Evolutionary conservation across 139 green algal genomes (phyloP).

Genomic region (Penium margaritaceum): DNA sequence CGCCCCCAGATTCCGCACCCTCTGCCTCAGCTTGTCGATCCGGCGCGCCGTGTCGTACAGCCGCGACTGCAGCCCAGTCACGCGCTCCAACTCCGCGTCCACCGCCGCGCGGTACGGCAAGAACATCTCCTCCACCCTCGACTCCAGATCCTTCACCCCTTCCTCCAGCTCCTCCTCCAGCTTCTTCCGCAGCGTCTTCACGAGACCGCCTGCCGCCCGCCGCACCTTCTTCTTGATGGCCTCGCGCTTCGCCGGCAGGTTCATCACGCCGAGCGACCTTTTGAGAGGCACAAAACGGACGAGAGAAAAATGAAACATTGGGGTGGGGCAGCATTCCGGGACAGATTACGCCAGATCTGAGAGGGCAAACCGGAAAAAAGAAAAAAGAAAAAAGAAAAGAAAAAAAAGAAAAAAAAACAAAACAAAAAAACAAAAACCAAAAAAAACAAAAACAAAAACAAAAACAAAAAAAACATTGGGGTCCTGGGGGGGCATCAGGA

Average conservation of each 20-base stretch:
- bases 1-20: background rate
- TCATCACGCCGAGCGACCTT: conserved; percentile 73
- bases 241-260: conserved; percentile 68
- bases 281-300: too few species aligned
- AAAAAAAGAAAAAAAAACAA: too few species aligned
- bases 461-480: too few species aligned
- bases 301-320: too few species aligned
- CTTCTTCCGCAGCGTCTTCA: conserved; percentile 38
- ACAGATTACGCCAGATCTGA: too few species aligned
- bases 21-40: conserved; percentile 9
- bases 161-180: conserved; percentile 54
- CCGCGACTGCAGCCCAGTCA: conserved; percentile 12
- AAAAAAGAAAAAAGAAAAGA: too few species aligned
- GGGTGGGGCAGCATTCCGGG: too few species aligned
- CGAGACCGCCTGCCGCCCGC: conserved; percentile 53
- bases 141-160: background rate
- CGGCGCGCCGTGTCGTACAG: conserved; percentile 1
- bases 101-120: conserved; percentile 17
- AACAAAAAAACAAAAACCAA: too few species aligned
- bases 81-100: conserved; percentile 8
- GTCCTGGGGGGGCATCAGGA: too few species aligned
- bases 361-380: too few species aligned
- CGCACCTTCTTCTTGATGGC: conserved; percentile 78
- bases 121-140: background rate
- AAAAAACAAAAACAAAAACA: too few species aligned